A percentile compares a stretch with the other conserved stretches of the same genome.
Evolutionary conservation across 1,284 basidiomycete genomes (phyloP).

Genomic region (Ustilago trichophora): DNA sequence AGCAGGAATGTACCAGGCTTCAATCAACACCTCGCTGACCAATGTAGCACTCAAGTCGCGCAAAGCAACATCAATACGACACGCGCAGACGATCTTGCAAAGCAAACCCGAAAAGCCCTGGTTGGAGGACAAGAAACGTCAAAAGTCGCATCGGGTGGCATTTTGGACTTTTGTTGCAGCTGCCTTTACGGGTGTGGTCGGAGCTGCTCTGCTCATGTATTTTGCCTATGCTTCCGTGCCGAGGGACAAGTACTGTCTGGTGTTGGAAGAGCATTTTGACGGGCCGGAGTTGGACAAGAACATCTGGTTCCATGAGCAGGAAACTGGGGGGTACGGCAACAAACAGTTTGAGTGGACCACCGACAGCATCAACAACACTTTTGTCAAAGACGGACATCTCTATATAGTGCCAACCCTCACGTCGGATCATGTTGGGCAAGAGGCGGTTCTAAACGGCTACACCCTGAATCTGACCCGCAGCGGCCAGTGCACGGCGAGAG

Average conservation of each 20-base stretch:
- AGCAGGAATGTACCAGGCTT: slow-evolving; percentile 14
- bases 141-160: slow-evolving; percentile 20
- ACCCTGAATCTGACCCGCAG: slow-evolving; percentile 80
- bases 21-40: background rate
- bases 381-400: slow-evolving; percentile 76
- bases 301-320: slow-evolving; percentile 79
- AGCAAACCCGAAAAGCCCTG: slow-evolving; percentile 32
- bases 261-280: slow-evolving; percentile 81
- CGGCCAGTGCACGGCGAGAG: slow-evolving; percentile 74
- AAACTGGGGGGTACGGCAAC: slow-evolving; percentile 85
- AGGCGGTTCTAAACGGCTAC: slow-evolving; percentile 75
- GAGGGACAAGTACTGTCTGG: slow-evolving; percentile 70
- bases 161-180: slow-evolving; percentile 30
- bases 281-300: slow-evolving; percentile 72
- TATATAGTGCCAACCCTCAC: slow-evolving; percentile 86
- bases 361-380: slow-evolving; percentile 78
- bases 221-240: slow-evolving; percentile 20
- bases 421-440: slow-evolving; percentile 75
- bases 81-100: background rate
- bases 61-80: slow-evolving; percentile 7
- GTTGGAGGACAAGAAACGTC: slow-evolving; percentile 25
- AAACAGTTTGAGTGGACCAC: slow-evolving; percentile 89
- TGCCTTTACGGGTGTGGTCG: slow-evolving; percentile 20
- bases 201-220: slow-evolving; percentile 19
- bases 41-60: slow-evolving; percentile 13